Percentiles rank a stretch among this genome's conserved stretches.
phyloP scores from a whole-genome alignment of 352 stramenopile genomes.

The Pseudoperonospora humuli region DNA sequence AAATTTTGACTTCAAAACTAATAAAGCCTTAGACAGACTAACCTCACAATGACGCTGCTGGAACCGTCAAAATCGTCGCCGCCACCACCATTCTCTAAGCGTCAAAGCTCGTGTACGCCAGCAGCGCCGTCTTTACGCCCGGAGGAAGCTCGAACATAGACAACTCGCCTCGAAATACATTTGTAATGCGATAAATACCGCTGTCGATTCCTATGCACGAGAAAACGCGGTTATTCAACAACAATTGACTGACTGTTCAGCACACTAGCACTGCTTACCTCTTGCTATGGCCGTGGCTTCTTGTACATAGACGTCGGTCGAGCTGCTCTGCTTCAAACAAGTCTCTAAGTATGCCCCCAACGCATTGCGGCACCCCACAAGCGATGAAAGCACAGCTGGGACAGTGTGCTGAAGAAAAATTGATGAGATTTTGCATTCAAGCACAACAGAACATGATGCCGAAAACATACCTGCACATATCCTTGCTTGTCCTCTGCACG shows the following conservation, averaged over 20 bases:
- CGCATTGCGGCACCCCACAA: slow-evolving; percentile 56
- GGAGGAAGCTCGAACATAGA: slow-evolving; percentile 45
- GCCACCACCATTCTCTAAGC: slow-evolving; percentile 25
- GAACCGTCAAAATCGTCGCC: slow-evolving; percentile 10
- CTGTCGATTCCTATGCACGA: slow-evolving; percentile 52
- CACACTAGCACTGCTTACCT: slow-evolving; percentile 25
- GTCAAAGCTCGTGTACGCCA: slow-evolving; percentile 38
- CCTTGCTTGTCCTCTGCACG: slow-evolving; percentile 54
- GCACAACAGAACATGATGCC: not conserved
- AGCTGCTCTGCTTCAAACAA: slow-evolving; percentile 50
- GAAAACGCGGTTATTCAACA: slow-evolving; percentile 2
- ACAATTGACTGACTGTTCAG: not conserved
- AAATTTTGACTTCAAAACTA: slow-evolving; percentile 32
- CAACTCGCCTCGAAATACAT: slow-evolving; percentile 57
- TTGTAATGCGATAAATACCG: slow-evolving; percentile 69
- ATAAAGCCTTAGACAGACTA: not conserved
- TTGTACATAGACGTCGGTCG: slow-evolving; percentile 53
- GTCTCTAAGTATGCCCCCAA: slow-evolving; percentile 64
- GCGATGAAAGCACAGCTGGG: slow-evolving; percentile 53
- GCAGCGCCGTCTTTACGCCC: slow-evolving; percentile 38
- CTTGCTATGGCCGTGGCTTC: slow-evolving; percentile 48
- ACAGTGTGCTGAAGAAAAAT: slow-evolving; percentile 46
- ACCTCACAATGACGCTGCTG: slow-evolving; percentile 7
- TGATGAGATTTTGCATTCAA: slow-evolving; percentile 1
- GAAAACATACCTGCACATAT: slow-evolving; percentile 53